Conservation (phyloP, 2,329 filamentous ascomycete species). For the Alternaria panax region DNA sequence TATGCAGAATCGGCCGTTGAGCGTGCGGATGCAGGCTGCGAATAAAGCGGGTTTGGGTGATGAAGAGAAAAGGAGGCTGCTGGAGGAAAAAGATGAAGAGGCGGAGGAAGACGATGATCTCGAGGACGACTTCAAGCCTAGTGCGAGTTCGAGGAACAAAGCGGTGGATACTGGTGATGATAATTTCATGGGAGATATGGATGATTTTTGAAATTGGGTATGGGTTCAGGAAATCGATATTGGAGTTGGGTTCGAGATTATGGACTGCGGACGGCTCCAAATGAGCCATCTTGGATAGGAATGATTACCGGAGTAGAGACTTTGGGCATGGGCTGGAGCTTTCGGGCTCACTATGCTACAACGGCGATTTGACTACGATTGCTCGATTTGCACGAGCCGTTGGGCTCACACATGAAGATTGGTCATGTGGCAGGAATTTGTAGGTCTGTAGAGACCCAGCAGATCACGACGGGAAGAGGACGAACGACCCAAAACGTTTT, state of each 20-base stretch:
- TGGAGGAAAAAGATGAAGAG: conserved; percentile 16
- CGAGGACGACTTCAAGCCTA: not conserved
- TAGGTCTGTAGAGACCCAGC: not conserved
- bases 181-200: conserved; percentile 42
- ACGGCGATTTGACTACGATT: not conserved
- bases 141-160: not conserved
- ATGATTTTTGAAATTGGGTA: conserved; percentile 35
- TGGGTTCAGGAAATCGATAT: not conserved
- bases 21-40: conserved; percentile 46
- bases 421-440: not conserved
- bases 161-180: conserved; percentile 3
- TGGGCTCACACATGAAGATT: not conserved
- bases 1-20: conserved; percentile 46
- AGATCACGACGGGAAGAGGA: not conserved
- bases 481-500: not conserved
- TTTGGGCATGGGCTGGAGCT: not conserved
- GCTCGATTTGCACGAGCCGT: not conserved
- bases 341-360: not conserved
- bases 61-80: conserved; percentile 32
- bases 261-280: not conserved
- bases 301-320: not conserved
- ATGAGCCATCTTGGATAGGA: not conserved
- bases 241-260: not conserved
- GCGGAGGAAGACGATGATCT: conserved; percentile 4
- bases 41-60: conserved; percentile 39